Evolutionary conservation across 805 yeast genomes (phyloP).

Genomic region (Yamadazyma nakazawae): DNA sequence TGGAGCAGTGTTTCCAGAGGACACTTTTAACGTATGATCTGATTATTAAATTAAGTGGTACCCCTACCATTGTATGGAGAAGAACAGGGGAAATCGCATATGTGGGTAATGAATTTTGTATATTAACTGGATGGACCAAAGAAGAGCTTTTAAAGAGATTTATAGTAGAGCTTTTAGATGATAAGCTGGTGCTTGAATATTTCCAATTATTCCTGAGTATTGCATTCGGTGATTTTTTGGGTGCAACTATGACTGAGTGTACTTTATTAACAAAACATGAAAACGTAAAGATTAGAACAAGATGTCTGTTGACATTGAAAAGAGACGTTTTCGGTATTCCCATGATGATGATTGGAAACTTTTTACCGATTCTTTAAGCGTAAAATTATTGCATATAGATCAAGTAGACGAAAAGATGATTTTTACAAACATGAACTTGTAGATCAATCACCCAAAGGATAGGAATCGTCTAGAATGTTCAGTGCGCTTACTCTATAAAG

Average conservation of each 20-base stretch:
- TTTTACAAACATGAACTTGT: no score
- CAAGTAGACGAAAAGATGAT: neutral
- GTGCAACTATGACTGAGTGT: conserved; percentile 83
- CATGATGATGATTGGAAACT: conserved; percentile 93
- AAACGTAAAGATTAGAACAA: conserved; percentile 60
- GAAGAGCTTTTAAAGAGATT: conserved; percentile 68
- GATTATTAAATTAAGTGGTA: conserved; percentile 79
- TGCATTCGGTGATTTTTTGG: conserved; percentile 88
- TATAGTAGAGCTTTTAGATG: conserved; percentile 83
- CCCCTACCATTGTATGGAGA: conserved; percentile 95
- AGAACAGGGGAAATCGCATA: conserved; percentile 94
- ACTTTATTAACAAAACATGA: conserved; percentile 60
- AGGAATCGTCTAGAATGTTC: no score
- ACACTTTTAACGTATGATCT: conserved; percentile 86
- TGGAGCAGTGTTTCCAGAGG: conserved; percentile 95
- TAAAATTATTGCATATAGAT: neutral
- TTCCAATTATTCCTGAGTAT: conserved; percentile 80
- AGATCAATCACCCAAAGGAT: no score
- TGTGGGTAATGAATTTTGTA: conserved; percentile 90
- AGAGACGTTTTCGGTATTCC: conserved; percentile 96
- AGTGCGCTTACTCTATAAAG: no score
- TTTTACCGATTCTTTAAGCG: conserved; percentile 63
- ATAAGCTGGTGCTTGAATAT: conserved; percentile 79
- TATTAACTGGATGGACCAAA: conserved; percentile 85
- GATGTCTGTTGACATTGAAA: conserved; percentile 89